phyloP scores from a whole-genome alignment of 2,329 filamentous ascomycete genomes.

The Cordyceps pruinosa region DNA sequence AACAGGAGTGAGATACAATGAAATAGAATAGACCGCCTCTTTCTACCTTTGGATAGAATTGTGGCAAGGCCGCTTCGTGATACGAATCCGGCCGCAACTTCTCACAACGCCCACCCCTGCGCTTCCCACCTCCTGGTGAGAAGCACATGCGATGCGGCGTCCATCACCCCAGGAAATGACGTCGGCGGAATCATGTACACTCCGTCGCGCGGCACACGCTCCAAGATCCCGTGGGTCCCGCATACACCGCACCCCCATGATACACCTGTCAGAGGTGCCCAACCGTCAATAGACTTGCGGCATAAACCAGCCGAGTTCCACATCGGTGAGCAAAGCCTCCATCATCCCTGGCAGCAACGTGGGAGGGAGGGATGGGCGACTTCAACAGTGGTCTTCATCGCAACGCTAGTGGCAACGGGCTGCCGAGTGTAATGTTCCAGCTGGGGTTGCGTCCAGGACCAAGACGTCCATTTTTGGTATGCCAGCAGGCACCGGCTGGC shows the following conservation, averaged over 20 bases:
- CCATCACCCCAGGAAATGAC: neutral
- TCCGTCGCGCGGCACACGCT: neutral
- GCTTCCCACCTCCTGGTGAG: neutral
- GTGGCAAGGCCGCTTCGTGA: neutral
- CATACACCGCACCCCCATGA: neutral
- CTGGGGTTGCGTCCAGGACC: neutral
- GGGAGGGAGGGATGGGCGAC: neutral
- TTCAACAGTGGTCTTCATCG: neutral
- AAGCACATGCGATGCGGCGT: neutral
- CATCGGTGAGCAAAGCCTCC: conserved; percentile 7
- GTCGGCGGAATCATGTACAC: neutral
- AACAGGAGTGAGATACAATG: neutral
- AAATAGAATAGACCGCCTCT: too few species aligned
- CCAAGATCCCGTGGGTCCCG: neutral
- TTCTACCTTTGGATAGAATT: too few species aligned
- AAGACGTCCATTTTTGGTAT: neutral
- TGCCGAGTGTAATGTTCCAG: neutral
- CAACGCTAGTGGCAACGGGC: neutral
- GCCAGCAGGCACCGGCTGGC: neutral
- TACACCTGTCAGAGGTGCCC: neutral
- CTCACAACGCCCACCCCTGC: too few species aligned
- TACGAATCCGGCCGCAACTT: too few species aligned
- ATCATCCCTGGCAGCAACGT: neutral
- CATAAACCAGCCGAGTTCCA: conserved; percentile 3
- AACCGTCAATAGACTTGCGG: neutral